Evolutionary conservation across 2,329 filamentous ascomycete species (phyloP).

Genomic region (Tolypocladium capitatum): DNA sequence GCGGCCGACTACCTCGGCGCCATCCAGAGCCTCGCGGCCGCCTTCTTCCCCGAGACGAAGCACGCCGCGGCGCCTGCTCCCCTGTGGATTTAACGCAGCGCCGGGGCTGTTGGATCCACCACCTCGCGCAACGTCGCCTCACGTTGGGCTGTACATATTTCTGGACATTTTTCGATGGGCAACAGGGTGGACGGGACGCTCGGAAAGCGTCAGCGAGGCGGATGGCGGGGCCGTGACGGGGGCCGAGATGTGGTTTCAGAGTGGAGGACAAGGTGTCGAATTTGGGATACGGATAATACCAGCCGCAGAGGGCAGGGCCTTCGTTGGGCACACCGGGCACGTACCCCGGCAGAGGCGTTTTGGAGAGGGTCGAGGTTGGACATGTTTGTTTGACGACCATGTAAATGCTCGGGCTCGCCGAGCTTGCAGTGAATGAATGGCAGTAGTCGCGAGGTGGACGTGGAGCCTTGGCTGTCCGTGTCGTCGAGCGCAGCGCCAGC

Average conservation of each 20-base stretch:
- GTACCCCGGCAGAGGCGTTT: constrained; percentile 2
- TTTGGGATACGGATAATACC: constrained; percentile 4
- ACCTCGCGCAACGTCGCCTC: neutral
- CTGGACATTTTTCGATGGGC: constrained; percentile 3
- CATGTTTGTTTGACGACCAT: constrained; percentile 7
- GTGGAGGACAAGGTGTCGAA: neutral
- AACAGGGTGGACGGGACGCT: neutral
- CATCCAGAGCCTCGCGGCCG: constrained; percentile 55
- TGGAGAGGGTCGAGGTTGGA: constrained; percentile 1
- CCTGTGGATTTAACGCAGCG: constrained; percentile 35
- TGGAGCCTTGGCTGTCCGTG: no score
- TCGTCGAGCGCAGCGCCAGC: no score
- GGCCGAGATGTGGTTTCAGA: neutral
- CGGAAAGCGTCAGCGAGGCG: neutral
- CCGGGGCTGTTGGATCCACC: neutral
- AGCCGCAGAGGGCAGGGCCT: constrained; percentile 2
- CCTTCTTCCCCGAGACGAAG: constrained; percentile 37
- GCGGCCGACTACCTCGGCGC: constrained; percentile 77
- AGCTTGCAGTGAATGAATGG: constrained; percentile 1
- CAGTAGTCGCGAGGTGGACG: no score
- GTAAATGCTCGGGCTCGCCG: constrained; percentile 8
- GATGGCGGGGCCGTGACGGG: neutral
- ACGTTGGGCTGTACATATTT: constrained; percentile 20
- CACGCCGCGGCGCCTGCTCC: constrained; percentile 20
- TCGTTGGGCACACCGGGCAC: constrained; percentile 1